Percentiles rank a stretch among this genome's conserved stretches.
These are phyloP conservation scores for Gossypium longicalyx DNA, from an alignment of 345 rosid species.

Conservation along the genomic window DNA sequence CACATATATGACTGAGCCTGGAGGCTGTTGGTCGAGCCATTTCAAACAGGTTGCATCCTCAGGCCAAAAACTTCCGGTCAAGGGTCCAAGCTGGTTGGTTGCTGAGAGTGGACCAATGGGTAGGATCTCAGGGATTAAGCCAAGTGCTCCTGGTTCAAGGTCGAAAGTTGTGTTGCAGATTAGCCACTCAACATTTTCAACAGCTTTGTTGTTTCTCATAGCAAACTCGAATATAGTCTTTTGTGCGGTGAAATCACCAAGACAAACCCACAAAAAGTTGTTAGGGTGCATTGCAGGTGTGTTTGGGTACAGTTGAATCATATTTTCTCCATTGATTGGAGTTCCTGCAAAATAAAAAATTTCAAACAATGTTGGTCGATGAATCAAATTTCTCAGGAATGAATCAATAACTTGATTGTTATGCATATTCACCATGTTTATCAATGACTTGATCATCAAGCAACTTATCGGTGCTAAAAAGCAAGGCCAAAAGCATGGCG, in stretches of 20 bases:
- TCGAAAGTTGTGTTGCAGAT: background rate
- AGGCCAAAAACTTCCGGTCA: slow-evolving; percentile 1
- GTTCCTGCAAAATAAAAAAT: background rate
- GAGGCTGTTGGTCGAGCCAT: slow-evolving; percentile 17
- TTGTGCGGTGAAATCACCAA: slow-evolving; percentile 1
- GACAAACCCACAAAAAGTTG: background rate
- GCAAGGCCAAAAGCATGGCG: background rate
- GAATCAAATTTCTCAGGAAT: background rate
- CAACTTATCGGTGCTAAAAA: background rate
- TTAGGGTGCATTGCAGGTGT: background rate
- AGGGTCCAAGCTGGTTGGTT: background rate
- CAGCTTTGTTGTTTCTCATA: background rate
- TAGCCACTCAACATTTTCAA: background rate
- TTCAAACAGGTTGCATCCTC: slow-evolving; percentile 4
- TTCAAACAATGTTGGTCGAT: background rate
- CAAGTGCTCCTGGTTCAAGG: background rate
- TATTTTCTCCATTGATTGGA: background rate
- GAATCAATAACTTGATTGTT: no score
- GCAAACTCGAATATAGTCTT: background rate
- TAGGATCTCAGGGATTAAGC: background rate
- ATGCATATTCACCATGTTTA: slow-evolving; percentile 1
- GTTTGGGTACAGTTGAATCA: background rate
- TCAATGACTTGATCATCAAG: slow-evolving; percentile 12
- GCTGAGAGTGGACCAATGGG: slow-evolving; percentile 9
- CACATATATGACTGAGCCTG: background rate